Percentiles rank a stretch among this genome's conserved stretches.
Conservation (phyloP, 2,329 filamentous ascomycete species). For the Neofusicoccum umdonicola region DNA sequence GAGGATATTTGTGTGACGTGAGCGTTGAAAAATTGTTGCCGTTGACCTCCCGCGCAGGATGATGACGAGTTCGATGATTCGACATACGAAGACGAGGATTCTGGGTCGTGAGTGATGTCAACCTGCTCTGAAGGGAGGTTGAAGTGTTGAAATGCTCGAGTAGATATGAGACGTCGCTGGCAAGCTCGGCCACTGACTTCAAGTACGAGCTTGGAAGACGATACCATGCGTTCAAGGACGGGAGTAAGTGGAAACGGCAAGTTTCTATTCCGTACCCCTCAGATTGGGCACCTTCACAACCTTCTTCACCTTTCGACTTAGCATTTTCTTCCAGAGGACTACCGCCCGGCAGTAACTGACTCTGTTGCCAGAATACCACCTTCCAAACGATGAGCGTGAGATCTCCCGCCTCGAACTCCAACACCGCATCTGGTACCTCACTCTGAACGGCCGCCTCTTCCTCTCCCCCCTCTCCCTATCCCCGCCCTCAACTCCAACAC, state of each 20-base stretch:
- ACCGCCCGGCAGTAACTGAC: not conserved
- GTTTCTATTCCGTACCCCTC: not conserved
- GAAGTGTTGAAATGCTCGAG: not conserved
- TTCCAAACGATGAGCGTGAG: not conserved
- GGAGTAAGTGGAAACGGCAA: not conserved
- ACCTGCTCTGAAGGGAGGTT: not conserved
- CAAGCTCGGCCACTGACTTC: constrained; percentile 4
- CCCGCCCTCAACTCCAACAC: not conserved
- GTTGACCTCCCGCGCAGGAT: too few species aligned
- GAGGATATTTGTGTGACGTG: not conserved
- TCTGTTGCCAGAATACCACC: not conserved
- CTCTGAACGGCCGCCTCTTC: constrained; percentile 24
- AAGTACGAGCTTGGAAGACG: constrained; percentile 5
- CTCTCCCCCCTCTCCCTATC: not conserved
- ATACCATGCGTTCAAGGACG: constrained; percentile 10
- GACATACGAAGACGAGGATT: not conserved
- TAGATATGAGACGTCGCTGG: not conserved
- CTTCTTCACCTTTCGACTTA: not conserved
- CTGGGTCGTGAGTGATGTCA: not conserved
- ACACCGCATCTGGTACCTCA: constrained; percentile 23
- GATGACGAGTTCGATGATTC: not conserved
- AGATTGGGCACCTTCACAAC: not conserved
- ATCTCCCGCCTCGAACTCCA: constrained; percentile 20
- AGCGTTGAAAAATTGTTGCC: not conserved
- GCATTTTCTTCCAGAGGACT: too few species aligned